Evolutionary conservation across 305 asterid species (phyloP).

Genomic region (Fraxinus dipetala): DNA sequence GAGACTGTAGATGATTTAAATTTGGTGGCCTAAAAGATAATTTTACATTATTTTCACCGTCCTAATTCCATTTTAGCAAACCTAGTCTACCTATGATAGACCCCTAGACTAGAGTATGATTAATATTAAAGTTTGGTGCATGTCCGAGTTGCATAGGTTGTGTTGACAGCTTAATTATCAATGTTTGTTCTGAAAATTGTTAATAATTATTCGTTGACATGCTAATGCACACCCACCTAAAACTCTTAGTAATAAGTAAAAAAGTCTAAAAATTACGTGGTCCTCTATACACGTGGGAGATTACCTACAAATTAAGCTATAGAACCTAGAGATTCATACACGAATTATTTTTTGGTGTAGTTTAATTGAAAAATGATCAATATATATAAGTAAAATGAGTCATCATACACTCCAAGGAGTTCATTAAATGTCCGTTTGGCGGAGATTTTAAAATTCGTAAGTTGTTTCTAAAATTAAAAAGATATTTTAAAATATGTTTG

Average conservation of each 20-base stretch:
- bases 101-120: not conserved
- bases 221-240: conserved; percentile 21
- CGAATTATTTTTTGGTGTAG: no score
- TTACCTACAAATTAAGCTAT: not conserved
- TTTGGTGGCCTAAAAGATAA: not conserved
- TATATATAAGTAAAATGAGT: not conserved
- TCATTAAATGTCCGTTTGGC: no score
- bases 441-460: no score
- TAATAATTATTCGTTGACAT: conserved; percentile 16
- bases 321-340: not conserved
- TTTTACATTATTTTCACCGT: not conserved
- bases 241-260: conserved; percentile 5
- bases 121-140: not conserved
- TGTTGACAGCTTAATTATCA: not conserved
- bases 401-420: not conserved
- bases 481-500: no score
- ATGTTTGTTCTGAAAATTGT: not conserved
- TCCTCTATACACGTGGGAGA: not conserved
- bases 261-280: conserved; percentile 6
- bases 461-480: no score
- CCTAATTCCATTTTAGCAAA: not conserved
- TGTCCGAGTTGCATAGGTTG: not conserved
- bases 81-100: not conserved
- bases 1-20: not conserved
- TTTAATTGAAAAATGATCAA: not conserved